Evolutionary conservation across 768 basidiomycete genomes (phyloP).

Genomic region (Coprinellus micaceus): DNA sequence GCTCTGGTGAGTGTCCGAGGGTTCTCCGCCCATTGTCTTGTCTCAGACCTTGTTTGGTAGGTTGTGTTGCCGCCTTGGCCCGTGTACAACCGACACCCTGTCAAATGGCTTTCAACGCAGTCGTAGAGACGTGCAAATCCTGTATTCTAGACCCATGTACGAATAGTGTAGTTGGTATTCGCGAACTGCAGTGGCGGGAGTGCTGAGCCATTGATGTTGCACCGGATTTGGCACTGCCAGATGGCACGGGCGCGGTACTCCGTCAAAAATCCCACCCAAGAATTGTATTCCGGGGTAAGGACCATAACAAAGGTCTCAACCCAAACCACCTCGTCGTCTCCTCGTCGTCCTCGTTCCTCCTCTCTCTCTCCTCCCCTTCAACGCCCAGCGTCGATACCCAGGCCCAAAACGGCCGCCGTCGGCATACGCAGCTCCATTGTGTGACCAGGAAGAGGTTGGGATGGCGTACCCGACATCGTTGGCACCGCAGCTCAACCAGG

Average conservation of each 20-base stretch:
- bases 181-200: no score
- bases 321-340: slow-evolving; percentile 14
- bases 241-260: slow-evolving; percentile 6
- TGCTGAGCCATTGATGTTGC: neutral
- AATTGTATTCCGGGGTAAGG: slow-evolving; percentile 7
- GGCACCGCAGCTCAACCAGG: slow-evolving; percentile 43
- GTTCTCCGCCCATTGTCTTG: neutral
- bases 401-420: slow-evolving; percentile 2
- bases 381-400: slow-evolving; percentile 3
- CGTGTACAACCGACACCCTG: slow-evolving; percentile 57
- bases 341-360: slow-evolving; percentile 4
- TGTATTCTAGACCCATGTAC: neutral
- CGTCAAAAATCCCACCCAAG: slow-evolving; percentile 17
- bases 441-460: neutral
- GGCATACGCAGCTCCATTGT: neutral
- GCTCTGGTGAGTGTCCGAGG: slow-evolving; percentile 34
- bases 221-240: slow-evolving; percentile 7
- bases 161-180: neutral
- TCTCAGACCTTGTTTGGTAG: slow-evolving; percentile 29
- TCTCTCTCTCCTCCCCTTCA: neutral
- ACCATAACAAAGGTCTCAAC: slow-evolving; percentile 14
- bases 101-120: slow-evolving; percentile 50
- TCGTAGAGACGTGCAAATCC: neutral
- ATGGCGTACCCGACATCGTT: slow-evolving; percentile 53
- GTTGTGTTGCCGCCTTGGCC: slow-evolving; percentile 69